Evolutionary conservation across 108 stramenopile species (phyloP).

Genomic region (Aurantiochytrium sp.): DNA sequence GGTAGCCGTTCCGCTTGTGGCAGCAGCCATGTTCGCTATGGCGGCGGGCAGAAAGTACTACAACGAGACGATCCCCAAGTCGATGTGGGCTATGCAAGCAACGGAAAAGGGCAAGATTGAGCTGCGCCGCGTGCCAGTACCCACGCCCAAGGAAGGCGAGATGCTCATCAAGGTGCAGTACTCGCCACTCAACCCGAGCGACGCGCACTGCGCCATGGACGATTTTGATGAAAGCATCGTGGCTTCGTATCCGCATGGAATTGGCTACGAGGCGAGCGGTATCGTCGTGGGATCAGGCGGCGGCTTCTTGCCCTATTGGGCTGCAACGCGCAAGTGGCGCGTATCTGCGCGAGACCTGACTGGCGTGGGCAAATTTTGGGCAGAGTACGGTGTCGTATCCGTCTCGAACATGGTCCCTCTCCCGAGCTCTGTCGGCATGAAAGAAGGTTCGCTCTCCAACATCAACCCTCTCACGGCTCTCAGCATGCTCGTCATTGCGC

Average conservation of each 20-base stretch:
- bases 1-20: too few relatives aligned
- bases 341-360: neutral
- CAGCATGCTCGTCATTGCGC: constrained; percentile 48
- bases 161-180: constrained; percentile 37
- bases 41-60: neutral
- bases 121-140: constrained; percentile 37
- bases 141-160: constrained; percentile 34
- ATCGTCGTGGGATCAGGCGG: constrained; percentile 40
- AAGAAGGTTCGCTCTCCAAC: constrained; percentile 45
- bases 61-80: neutral
- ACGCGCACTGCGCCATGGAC: constrained; percentile 22
- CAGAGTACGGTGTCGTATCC: constrained; percentile 42
- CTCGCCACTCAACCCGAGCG: constrained; percentile 45
- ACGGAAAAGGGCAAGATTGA: constrained; percentile 44
- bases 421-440: constrained; percentile 40
- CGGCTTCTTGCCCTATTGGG: constrained; percentile 29
- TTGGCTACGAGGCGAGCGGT: constrained; percentile 56
- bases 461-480: constrained; percentile 60
- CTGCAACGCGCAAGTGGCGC: constrained; percentile 25
- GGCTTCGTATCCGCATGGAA: constrained; percentile 31
- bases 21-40: neutral
- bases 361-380: constrained; percentile 30
- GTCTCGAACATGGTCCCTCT: constrained; percentile 33
- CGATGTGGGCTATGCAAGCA: neutral
- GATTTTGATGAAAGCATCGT: neutral